These are phyloP conservation scores for Collybiopsis confluens DNA, from an alignment of 768 basidiomycete species.

Conservation along the genomic window DNA sequence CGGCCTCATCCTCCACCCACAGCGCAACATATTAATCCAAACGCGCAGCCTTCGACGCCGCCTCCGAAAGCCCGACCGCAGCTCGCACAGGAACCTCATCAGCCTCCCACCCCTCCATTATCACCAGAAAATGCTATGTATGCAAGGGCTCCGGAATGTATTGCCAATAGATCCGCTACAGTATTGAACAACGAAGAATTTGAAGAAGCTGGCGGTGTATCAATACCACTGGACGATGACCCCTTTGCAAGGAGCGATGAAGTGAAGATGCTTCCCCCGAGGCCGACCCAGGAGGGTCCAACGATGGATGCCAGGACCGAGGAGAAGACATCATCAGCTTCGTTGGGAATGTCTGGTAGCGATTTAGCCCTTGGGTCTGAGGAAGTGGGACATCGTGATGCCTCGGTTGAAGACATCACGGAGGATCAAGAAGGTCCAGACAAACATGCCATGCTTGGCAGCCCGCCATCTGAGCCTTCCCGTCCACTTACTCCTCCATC, in stretches of 20 bases:
- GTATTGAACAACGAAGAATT: conserved; percentile 10
- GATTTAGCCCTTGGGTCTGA: too few relatives aligned
- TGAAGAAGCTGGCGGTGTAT: conserved; percentile 14
- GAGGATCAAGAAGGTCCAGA: too few relatives aligned
- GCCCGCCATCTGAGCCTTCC: background rate
- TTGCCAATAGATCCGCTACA: conserved; percentile 9
- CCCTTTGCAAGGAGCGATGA: conserved; percentile 55
- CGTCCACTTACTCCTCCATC: conserved; percentile 6
- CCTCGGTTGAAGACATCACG: too few relatives aligned
- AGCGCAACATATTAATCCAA: background rate
- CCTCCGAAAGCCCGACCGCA: conserved; percentile 11
- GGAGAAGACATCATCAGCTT: too few relatives aligned
- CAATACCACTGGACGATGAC: conserved; percentile 43
- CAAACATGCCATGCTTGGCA: background rate
- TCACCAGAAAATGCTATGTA: conserved; percentile 4
- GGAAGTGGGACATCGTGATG: too few relatives aligned
- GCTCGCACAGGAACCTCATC: conserved; percentile 19
- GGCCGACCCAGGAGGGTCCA: background rate
- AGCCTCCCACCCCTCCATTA: conserved; percentile 25
- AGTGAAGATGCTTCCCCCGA: conserved; percentile 39
- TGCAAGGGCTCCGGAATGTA: conserved; percentile 3
- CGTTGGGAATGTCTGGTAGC: too few relatives aligned
- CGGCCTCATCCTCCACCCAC: conserved; percentile 1
- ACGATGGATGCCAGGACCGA: too few relatives aligned
- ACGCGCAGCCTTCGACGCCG: background rate